Base-by-base conservation (phyloP, 2,329 filamentous ascomycete genomes). In the Fonsecaea monophora region DNA sequence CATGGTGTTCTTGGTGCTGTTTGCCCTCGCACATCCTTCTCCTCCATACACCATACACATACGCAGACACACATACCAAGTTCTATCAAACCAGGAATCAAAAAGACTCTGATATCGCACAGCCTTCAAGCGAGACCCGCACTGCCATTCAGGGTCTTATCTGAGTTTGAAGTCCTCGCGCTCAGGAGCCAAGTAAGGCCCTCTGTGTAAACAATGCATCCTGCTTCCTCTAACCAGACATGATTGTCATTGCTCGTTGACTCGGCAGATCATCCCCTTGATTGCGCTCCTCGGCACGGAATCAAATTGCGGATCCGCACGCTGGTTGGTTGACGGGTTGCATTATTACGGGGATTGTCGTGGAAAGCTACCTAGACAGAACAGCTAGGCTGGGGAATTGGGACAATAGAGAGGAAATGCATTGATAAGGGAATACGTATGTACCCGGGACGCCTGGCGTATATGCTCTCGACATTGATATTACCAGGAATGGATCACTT, bases 261-360 rank as follows among this genome's bases (percentile, higher is more conserved):
- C 25, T 25, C 25, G 25, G 25, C 25, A 58, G 55, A 58, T 42
- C 55, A 13, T 42, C 55, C 55, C 25, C 25, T 25, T 25, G 25
- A 25, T 25, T 25, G 25, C 25, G 1, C 25, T 25, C 25, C 25
- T 25, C 25, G 25, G 25, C n/a, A 58, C 21, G n/a, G 54, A n/a
- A 8, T 42, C 25, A 25, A 25, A 25, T 25, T 58, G 55, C 37
- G 55, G 55, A 42, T 42, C 55, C 55, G 55, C 55, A 58, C 35
- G 37, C 37, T 58, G 34, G 34, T 42, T 58, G 55, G 55, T 42
- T n/a, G 55, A 7, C 37, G 42, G 30, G 55, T 58, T 15, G n/a
- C 25, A 25, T 25, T 25, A 42, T 37, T 37, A 21, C 38, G 1
- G 7, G 2, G 4, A 25, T 25, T 25, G 18, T 9, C 12, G 9